phyloP scores from a whole-genome alignment of 345 rosid genomes.

The Boechera stricta region DNA sequence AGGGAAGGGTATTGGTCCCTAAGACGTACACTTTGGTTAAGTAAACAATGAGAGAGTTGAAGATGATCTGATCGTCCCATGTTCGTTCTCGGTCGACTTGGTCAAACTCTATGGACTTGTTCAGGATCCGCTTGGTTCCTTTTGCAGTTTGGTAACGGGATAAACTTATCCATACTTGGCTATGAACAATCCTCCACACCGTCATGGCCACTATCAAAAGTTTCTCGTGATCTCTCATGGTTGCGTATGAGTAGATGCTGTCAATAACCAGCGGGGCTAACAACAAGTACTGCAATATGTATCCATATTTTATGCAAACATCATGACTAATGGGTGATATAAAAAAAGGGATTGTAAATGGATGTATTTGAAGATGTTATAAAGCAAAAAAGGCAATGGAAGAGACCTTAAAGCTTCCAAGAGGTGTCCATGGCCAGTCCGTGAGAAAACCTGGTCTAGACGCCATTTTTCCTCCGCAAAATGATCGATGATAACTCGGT shows the following conservation, averaged over 20 bases:
- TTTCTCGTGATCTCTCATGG: slow-evolving; percentile 38
- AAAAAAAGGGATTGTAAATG: neutral
- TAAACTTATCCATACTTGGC: slow-evolving; percentile 57
- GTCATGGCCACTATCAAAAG: slow-evolving; percentile 44
- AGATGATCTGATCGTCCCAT: slow-evolving; percentile 64
- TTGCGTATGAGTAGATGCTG: slow-evolving; percentile 45
- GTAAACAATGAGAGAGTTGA: slow-evolving; percentile 44
- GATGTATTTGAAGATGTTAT: slow-evolving; percentile 2
- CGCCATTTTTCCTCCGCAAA: slow-evolving; percentile 41
- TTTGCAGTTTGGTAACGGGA: slow-evolving; percentile 58
- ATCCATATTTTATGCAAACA: slow-evolving; percentile 1
- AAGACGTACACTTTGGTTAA: slow-evolving; percentile 14
- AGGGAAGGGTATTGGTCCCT: slow-evolving; percentile 44
- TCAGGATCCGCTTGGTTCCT: slow-evolving; percentile 56
- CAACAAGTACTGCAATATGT: slow-evolving; percentile 48
- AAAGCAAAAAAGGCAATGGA: neutral
- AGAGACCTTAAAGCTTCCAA: slow-evolving; percentile 53
- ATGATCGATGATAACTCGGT: slow-evolving; percentile 10
- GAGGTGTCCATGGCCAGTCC: slow-evolving; percentile 58
- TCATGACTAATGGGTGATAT: slow-evolving; percentile 1
- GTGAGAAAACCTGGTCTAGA: slow-evolving; percentile 51
- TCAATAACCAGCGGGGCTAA: slow-evolving; percentile 60
- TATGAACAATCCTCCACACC: slow-evolving; percentile 57
- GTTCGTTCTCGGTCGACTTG: slow-evolving; percentile 69
- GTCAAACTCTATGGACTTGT: slow-evolving; percentile 64